A percentile compares a stretch with the other conserved stretches of the same genome.
phyloP scores from a whole-genome alignment of 202 grass and related monocot genomes.

The Dendrocalamus latiflorus region DNA sequence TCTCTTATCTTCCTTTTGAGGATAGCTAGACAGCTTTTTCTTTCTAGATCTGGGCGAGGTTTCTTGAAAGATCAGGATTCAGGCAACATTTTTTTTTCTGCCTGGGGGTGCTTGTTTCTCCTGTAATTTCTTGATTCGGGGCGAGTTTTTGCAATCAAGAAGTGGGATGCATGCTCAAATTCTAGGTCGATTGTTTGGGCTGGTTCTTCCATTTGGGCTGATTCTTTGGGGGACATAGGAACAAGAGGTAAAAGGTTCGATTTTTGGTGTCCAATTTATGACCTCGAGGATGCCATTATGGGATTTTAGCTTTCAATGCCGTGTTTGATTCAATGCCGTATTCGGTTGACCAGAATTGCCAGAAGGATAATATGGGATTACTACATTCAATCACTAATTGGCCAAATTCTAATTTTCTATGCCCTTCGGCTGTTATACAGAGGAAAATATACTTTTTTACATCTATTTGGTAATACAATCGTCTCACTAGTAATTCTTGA shows the following conservation, averaged over 20 bases:
- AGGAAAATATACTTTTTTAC: background rate
- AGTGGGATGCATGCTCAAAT: background rate
- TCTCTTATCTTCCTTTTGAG: background rate
- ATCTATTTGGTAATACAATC: background rate
- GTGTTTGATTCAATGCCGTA: background rate
- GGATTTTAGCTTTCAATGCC: background rate
- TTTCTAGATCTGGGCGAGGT: slow-evolving; percentile 10
- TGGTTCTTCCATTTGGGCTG: background rate
- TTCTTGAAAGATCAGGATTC: background rate
- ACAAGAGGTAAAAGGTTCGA: too few species aligned
- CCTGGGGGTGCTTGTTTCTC: background rate
- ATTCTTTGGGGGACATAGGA: background rate
- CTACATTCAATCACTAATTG: background rate
- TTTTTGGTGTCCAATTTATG: background rate
- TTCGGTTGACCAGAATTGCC: too few species aligned
- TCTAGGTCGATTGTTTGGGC: background rate
- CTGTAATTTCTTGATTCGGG: background rate
- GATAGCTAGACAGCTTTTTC: background rate
- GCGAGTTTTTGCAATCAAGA: too few species aligned
- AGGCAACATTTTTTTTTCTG: background rate
- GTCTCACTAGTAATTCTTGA: background rate
- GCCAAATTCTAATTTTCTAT: background rate
- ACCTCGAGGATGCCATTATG: background rate
- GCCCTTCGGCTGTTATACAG: background rate
- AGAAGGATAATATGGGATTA: background rate